These are phyloP conservation scores for Cryptococcus amylolentus DNA, from an alignment of 1,284 basidiomycete genomes.

Conservation along the genomic window DNA sequence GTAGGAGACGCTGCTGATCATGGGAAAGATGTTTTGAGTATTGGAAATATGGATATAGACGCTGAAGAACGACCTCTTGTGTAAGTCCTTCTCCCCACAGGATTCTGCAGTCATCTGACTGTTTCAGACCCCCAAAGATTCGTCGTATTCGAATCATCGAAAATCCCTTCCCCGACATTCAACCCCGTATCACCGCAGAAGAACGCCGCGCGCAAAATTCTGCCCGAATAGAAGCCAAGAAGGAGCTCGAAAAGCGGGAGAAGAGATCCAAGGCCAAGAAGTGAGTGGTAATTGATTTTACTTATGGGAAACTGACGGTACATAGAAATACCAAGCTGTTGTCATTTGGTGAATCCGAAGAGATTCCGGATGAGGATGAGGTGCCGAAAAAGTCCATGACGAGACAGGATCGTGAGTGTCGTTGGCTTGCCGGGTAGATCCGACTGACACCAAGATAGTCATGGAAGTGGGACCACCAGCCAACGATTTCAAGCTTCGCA, in stretches of 20 bases:
- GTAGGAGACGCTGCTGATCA: constrained; percentile 7
- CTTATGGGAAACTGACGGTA: background rate
- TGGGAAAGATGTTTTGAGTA: constrained; percentile 73
- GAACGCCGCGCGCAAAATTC: constrained; percentile 78
- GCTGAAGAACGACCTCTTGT: constrained; percentile 79
- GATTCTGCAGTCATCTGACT: background rate
- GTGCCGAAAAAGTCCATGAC: constrained; percentile 68
- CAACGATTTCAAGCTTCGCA: constrained; percentile 18
- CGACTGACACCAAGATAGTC: constrained; percentile 51
- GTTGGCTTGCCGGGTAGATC: background rate
- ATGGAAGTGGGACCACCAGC: constrained; percentile 46
- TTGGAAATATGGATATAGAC: constrained; percentile 82
- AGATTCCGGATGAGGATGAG: constrained; percentile 54
- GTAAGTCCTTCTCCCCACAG: constrained; percentile 53
- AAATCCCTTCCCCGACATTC: constrained; percentile 90
- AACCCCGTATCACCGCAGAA: constrained; percentile 91
- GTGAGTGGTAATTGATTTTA: constrained; percentile 49
- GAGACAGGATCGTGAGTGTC: constrained; percentile 69
- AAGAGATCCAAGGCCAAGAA: constrained; percentile 75
- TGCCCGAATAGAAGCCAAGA: constrained; percentile 69
- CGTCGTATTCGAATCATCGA: constrained; percentile 76
- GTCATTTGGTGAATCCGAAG: constrained; percentile 81
- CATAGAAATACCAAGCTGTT: constrained; percentile 79
- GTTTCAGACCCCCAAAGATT: constrained; percentile 77
- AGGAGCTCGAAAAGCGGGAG: constrained; percentile 69